These are phyloP conservation scores for Volvox carteri DNA, from an alignment of 163 green algal genomes.

Conservation along the genomic window DNA sequence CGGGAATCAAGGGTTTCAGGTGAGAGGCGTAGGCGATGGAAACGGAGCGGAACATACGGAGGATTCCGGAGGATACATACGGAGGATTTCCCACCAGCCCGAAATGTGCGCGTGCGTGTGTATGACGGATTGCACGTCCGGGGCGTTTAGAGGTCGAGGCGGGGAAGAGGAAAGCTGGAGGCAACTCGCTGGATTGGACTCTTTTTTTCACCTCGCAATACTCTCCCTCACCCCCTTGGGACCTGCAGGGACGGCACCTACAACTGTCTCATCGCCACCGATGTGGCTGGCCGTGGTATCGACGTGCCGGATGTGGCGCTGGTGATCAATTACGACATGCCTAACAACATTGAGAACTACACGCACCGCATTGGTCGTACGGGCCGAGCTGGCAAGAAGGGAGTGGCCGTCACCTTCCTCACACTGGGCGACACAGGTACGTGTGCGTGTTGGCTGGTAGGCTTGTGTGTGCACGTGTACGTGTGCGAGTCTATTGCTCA, in stretches of 20 bases:
- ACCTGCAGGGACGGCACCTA: slow-evolving; percentile 83
- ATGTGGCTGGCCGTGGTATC: slow-evolving; percentile 95
- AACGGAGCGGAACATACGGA: background rate
- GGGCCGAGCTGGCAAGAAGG: slow-evolving; percentile 91
- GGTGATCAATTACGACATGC: slow-evolving; percentile 99
- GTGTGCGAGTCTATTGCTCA: background rate
- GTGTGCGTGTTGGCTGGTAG: background rate
- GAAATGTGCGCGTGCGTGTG: too few relatives aligned
- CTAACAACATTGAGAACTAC: slow-evolving; percentile 95
- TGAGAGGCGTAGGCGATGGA: background rate
- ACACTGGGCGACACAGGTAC: slow-evolving; percentile 74
- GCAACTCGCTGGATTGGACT: too few relatives aligned
- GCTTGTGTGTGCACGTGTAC: background rate
- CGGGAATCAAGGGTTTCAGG: slow-evolving; percentile 80
- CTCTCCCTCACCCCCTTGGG: too few relatives aligned
- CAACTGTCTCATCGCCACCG: slow-evolving; percentile 97
- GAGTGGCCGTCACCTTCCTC: slow-evolving; percentile 94
- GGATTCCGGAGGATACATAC: background rate
- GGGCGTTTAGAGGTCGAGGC: too few relatives aligned
- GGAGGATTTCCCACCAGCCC: too few relatives aligned
- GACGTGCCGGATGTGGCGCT: slow-evolving; percentile 89
- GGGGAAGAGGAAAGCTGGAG: too few relatives aligned
- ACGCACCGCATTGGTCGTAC: slow-evolving; percentile 98
- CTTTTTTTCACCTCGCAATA: too few relatives aligned
- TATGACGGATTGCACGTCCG: too few relatives aligned